phyloP scores from a whole-genome alignment of 176 grass and related monocot genomes.

The maize (Zea mays) region DNA sequence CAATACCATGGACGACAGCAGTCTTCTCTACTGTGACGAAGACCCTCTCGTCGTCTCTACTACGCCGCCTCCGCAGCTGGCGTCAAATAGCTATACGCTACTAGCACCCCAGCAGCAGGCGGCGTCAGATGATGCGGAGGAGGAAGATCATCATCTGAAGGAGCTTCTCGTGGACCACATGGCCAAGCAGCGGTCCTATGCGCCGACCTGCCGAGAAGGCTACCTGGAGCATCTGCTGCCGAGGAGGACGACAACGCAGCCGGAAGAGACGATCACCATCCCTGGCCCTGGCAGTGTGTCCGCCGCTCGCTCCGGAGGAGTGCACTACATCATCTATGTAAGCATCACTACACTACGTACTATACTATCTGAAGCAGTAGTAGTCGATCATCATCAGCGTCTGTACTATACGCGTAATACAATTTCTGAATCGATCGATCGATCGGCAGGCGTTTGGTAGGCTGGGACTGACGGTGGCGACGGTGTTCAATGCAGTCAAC shows the following conservation, averaged over 20 bases:
- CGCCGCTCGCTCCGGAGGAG: slow-evolving; percentile 45
- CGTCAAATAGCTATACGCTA: background rate
- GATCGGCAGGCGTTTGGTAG: slow-evolving; percentile 47
- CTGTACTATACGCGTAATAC: no score
- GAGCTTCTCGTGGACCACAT: slow-evolving; percentile 28
- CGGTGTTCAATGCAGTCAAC: slow-evolving; percentile 70
- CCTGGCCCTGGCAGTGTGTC: background rate
- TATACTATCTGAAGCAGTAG: no score
- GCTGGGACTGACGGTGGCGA: slow-evolving; percentile 37
- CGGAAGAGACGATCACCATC: background rate
- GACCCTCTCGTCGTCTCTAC: slow-evolving; percentile 42
- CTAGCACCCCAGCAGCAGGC: background rate
- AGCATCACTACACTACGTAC: background rate
- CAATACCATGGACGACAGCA: no score
- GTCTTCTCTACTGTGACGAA: slow-evolving; percentile 61
- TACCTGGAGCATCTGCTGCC: slow-evolving; percentile 42
- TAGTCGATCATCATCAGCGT: no score
- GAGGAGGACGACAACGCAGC: no score
- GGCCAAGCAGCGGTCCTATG: slow-evolving; percentile 45
- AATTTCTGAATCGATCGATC: no score
- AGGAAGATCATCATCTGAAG: background rate
- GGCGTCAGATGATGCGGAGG: background rate
- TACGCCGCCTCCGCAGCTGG: background rate
- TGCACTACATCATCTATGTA: slow-evolving; percentile 71
- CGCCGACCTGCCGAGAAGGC: slow-evolving; percentile 18